Conservation (phyloP, 208 protist genomes). For the Leishmania guyanensis region DNA sequence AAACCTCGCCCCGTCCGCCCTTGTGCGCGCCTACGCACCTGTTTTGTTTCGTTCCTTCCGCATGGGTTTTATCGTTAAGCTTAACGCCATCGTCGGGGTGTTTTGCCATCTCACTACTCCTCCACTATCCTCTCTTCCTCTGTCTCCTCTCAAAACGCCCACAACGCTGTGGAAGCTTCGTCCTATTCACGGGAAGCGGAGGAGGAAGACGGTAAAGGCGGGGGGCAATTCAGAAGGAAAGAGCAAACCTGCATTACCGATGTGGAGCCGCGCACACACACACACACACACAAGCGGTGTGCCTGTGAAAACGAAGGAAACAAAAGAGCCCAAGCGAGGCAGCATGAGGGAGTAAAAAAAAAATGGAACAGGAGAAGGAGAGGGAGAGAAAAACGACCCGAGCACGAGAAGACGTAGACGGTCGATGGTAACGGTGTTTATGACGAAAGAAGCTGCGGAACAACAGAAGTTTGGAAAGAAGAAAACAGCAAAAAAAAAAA, state of each 20-base stretch:
- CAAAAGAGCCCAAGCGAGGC: not conserved
- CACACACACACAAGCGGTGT: not conserved
- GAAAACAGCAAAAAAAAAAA: not conserved
- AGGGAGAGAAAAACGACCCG: not conserved
- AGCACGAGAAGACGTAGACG: not conserved
- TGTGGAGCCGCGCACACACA: not conserved
- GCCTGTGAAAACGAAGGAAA: not conserved
- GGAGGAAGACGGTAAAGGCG: not conserved
- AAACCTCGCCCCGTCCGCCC: not conserved
- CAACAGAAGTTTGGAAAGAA: not conserved
- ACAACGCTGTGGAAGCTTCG: not conserved
- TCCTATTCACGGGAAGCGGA: not conserved
- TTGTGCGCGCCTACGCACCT: not conserved
- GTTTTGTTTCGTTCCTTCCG: not conserved
- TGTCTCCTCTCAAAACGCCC: not conserved
- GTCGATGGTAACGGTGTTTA: not conserved
- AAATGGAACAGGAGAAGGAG: not conserved
- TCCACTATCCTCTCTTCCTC: not conserved
- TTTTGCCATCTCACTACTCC: not conserved
- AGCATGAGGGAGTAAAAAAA: not conserved
- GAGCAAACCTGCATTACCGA: not conserved
- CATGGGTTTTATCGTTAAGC: not conserved
- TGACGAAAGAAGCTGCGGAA: not conserved
- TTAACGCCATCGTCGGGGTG: not conserved
- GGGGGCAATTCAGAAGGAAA: not conserved